Evolutionary conservation across 257 asterid genomes (phyloP), one percentile per base, ranked within the genome.

Genomic region (Rehmannia glutinosa): DNA sequence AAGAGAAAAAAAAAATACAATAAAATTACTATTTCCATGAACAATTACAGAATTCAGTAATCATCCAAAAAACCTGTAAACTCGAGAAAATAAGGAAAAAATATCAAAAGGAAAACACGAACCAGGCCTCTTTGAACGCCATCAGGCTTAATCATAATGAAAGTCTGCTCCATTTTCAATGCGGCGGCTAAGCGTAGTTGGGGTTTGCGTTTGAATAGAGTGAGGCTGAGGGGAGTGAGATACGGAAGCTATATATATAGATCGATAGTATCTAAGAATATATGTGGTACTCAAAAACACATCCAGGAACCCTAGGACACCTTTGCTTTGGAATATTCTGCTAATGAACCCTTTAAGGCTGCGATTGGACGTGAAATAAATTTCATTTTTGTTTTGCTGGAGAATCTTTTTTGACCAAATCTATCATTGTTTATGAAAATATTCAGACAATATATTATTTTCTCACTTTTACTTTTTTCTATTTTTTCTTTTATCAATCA

Each of bases 71-170:
- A 23, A 1, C 42, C 11, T 8, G 16, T n/a, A 5, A 56, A 19
- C 16, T 8, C 1, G 10, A 12, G 1, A 21, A 6, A 28, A 24
- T 27, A 35, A 4, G 7, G 6, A 27, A 20, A 54, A 54, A 3
- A 0, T 0, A 6, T 5, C 6, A 51, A n/a, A 16, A 3, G 2
- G 13, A 15, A 13, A 24, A 56, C 13, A 81, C 86, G 17, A 68
- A 94, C 99, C 82, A 94, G 78, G 82, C 95, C 95, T 70, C 99
- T 86, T 68, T 94, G 99, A 61, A 94, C 97, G 25, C 99, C 99
- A 68, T 94, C 99, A 24, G 99, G 99, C 86, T 94, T 91, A 82
- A 94, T 94, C 99, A 94, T 94, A 60, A 94, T 87, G 83, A 94
- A 94, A 6, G 99, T 90, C 68, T 87, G 96, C 95, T 94, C 99